Base-by-base conservation (phyloP, 106 monocot species). In the Phalaenopsis equestris region DNA sequence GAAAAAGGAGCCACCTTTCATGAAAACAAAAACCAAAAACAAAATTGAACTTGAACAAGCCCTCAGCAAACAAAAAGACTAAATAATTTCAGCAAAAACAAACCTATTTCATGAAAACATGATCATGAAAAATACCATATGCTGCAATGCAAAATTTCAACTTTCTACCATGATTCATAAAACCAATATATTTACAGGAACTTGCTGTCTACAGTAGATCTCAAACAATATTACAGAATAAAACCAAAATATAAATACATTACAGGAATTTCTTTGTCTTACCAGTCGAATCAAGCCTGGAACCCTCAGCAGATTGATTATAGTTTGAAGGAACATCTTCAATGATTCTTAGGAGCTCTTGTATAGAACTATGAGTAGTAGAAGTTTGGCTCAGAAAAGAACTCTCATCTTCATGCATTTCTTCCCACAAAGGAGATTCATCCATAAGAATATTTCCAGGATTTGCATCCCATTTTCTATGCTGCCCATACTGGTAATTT, bases 191-290 rank as follows among this genome's bases (percentile, higher is more conserved):
- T 65, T 23, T 65, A 65, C 23, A 65, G n/a, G 64, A 23, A 65
- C 21, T 24, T 52, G 1, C 23, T 65, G 21, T 65, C 64, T 6
- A 65, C 12, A 7, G 9, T 21, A 65, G 1, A 21, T 65, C 64
- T 24, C 21, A 65, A 65, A 65, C 21, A 65, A 70, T 3, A 70
- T 37, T 3, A 70, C 2, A 52, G 12, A 70, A 14, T 37, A n/a
- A 74, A 16, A 72, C 18, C 10, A 18, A 74, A 73, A 74, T 2
- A 15, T 74, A 42, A 43, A 37, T 16, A n/a, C 16, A 70, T 84
- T 75, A 87, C 56, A 87, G 79, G 42, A 84, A 87, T 48, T 84
- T 87, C 73, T 87, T 87, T n/a, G 87, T 87, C 81, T 87, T 84
- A 46, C 87, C 87, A 46, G 78, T 82, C 38, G 75, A 82, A 82